A percentile compares a stretch with the other conserved stretches of the same genome.
These are phyloP conservation scores for Pachysolen tannophilus DNA, from an alignment of 805 yeast genomes.

Conservation along the genomic window DNA sequence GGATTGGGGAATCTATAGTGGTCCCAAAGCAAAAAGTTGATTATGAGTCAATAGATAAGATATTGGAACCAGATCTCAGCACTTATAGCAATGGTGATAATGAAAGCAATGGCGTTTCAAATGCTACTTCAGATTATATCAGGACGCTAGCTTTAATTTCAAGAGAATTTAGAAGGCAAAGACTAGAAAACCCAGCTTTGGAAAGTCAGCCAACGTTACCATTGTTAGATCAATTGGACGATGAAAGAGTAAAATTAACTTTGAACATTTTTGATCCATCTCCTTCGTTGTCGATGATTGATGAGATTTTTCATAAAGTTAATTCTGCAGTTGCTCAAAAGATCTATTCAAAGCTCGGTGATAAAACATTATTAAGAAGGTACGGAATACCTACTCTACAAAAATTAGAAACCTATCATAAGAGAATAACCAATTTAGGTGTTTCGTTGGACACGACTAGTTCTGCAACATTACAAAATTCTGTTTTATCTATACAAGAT, in stretches of 20 bases:
- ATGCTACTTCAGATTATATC: slow-evolving; percentile 58
- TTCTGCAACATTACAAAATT: slow-evolving; percentile 62
- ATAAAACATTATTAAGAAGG: slow-evolving; percentile 75
- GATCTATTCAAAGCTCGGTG: slow-evolving; percentile 69
- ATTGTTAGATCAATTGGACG: slow-evolving; percentile 74
- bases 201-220: slow-evolving; percentile 48
- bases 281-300: slow-evolving; percentile 47
- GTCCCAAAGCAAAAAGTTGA: slow-evolving; percentile 52
- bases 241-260: slow-evolving; percentile 66
- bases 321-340: slow-evolving; percentile 82
- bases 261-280: slow-evolving; percentile 65
- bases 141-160: slow-evolving; percentile 59
- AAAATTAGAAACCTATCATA: slow-evolving; percentile 71
- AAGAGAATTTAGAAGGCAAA: slow-evolving; percentile 59
- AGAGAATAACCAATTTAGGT: slow-evolving; percentile 60
- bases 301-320: slow-evolving; percentile 74
- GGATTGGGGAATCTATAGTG: slow-evolving; percentile 67
- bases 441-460: slow-evolving; percentile 66
- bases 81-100: slow-evolving; percentile 6
- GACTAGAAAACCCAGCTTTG: slow-evolving; percentile 43
- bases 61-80: slow-evolving; percentile 33
- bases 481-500: slow-evolving; percentile 59
- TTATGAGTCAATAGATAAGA: slow-evolving; percentile 47
- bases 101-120: slow-evolving; percentile 22
- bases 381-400: slow-evolving; percentile 78